Base-by-base conservation (phyloP, 257 asterid species). In the Verbena officinalis region DNA sequence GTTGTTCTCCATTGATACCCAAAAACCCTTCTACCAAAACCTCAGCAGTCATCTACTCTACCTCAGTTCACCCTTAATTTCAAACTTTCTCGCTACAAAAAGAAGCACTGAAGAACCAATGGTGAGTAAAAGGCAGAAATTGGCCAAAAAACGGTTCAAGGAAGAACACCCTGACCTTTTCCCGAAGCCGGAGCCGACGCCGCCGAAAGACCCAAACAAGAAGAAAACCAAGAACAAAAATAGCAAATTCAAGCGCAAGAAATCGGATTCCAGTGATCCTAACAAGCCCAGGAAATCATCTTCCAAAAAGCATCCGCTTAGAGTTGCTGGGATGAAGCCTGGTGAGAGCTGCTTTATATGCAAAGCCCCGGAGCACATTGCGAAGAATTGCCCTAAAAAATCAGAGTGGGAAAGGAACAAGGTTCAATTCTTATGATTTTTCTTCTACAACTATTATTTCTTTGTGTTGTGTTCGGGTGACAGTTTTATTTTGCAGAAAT, bases 311-410 rank as follows among this genome's bases (percentile, higher is more conserved):
- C 97, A 86, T 54, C 95, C 91, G 17, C 88, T 93, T 40, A 78
- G 99, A 69, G 81, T 93, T 3, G 82, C 95, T 33, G 98, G 98
- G 10, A 83, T 90, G 97, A 87, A 81, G 82, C 97, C 99, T 36
- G 99, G 98, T n/a, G 97, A 90, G 67, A 93, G 95, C 78, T 93
- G 99, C 74, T 90, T 55, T 27, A 93, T 93, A 12, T 93, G 99
- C 80, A 90, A 65, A 74, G 87, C 67, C 1, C 72, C 74, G 0
- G 90, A 90, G 77, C 99, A 93, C 50, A 87, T 93, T 75, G 94
- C 97, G 21, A 93, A 79, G 77, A 69, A 80, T 45, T 93, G 99
- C 57, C 95, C 90, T 24, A 61, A 62, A 55, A 93, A 90, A 81
- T 78, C 90, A 5, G 80, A 77, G 59, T 93, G 98, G 98, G 98